Evolutionary conservation across 1,284 basidiomycete genomes (phyloP), one percentile per base, ranked within the genome.

Genomic region (Trametes polyzona): DNA sequence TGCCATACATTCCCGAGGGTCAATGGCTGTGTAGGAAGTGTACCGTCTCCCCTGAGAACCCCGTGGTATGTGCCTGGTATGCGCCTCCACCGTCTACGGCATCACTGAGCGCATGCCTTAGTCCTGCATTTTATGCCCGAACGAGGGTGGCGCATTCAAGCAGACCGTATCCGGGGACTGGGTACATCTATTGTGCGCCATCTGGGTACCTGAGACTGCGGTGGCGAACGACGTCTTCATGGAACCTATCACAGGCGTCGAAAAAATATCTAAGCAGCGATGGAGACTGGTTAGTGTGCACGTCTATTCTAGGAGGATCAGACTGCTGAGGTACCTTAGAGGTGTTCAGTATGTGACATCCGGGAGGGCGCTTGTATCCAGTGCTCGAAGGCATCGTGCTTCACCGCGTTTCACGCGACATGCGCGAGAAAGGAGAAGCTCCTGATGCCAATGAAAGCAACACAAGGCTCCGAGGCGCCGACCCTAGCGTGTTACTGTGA

Each of bases 11-110:
- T 60, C 97, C 97, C 0, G 97, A 99, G 75, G 97, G 97, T 0
- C 96, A 99, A 74, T 99, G 97, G 97, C 84, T 99, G 29, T 99
- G 97, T 73, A 81, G 97, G 52, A 99, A 99, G 74, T 99, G 97
- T 71, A 98, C 95, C 1, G 95, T 99, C 17, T 97, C 95, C 1
- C 97, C 97, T 0, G 96, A 98, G 73, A 92, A 90, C 61, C 95
- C 96, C 9, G 96, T 99, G 41, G 94, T 95, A 70, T 66, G 90
- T 76, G 16, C 10, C 2, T 24, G 24, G 36, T 23, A 19, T 37
- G 36, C 23, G 4, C 23, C 17, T 44, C 33, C 32, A 47, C 27
- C 21, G 19, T 40, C 12, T 33, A 12, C 51, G 39, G 47, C 17
- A 21, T 29, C 51, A 49, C 27, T n/a, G 23, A 53, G 30, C 6